Base-by-base conservation (phyloP, 2,329 filamentous ascomycete genomes). In the Arthrinium phaeospermum region DNA sequence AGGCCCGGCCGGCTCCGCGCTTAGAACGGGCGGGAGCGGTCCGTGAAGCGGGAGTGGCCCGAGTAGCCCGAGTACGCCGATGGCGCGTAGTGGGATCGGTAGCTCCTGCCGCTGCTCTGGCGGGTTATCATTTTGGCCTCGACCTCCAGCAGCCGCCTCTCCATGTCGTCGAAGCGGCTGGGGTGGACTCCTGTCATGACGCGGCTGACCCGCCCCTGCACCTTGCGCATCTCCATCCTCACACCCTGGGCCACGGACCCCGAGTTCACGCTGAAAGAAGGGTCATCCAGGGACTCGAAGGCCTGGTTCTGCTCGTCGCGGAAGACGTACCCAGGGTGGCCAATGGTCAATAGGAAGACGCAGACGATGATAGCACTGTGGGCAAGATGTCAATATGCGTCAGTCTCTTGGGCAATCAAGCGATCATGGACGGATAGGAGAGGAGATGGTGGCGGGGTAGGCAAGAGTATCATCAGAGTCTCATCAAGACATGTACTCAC, bases 401-500 rank as follows among this genome's bases (percentile, higher is more conserved):
- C 51, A 57, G 51, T 4, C 27, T 34, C 6, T 3, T 6, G 3
- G 5, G 19, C 22, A 19, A 16, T 30, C 49, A 53, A 16, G 12
- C n/a, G 10, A 19, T 13, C n/a, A 24, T 1, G 8, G n/a, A 24
- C 27, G 10, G 22, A 27, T 16, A 16, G 4, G 16, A 19, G 6
- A 19, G 14, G 49, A 13, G 27, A 51, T n/a, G 6, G 10, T 8
- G 22, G 45, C 14, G 19, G 16, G 16, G 4, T 6, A 22, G 16
- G 45, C 14, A 6, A 44, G n/a, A n/a, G n/a, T 13, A 8, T 2
- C 19, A 47, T 47, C 6, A 8, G 24, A 30, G 1, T 6, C 4
- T 10, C 37, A n/a, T 37, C 19, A 19, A 30, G 44, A 27, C n/a
- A 45, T 45, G 47, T 34, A 70, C 77, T 77, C 71, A 78, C 74